A percentile compares a stretch with the other conserved stretches of the same genome.
Evolutionary conservation across 495 filamentous ascomycete genomes (phyloP).

Genomic region (Penicillium nucicola): DNA sequence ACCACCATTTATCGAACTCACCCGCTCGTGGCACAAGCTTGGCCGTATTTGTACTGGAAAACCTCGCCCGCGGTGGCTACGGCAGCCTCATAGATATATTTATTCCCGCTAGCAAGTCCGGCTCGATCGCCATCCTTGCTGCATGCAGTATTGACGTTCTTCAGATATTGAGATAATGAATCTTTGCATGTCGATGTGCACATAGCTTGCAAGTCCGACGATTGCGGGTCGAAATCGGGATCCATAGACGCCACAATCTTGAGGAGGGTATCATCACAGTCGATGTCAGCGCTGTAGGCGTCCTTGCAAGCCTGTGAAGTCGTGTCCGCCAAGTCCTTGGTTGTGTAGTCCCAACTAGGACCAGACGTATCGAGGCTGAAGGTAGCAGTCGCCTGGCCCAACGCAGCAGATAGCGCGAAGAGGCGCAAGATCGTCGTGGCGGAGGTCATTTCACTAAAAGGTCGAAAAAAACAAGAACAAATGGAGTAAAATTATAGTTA

Average conservation of each 20-base stretch:
- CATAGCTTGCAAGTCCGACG: conserved; percentile 19
- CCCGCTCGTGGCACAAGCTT: conserved; percentile 24
- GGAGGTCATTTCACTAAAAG: conserved; percentile 9
- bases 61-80: conserved; percentile 25
- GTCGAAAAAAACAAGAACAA: conserved; percentile 1
- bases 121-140: conserved; percentile 22
- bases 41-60: conserved; percentile 27
- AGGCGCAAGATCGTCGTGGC: conserved; percentile 10
- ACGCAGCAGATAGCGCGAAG: conserved; percentile 13
- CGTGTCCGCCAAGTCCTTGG: conserved; percentile 20
- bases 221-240: conserved; percentile 16
- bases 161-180: conserved; percentile 24
- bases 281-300: conserved; percentile 28
- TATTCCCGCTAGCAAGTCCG: conserved; percentile 11
- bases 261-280: conserved; percentile 26
- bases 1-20: conserved; percentile 5
- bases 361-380: conserved; percentile 25
- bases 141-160: conserved; percentile 24
- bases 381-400: conserved; percentile 13
- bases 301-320: conserved; percentile 30
- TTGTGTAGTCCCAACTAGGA: conserved; percentile 27
- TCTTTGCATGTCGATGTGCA: conserved; percentile 27
- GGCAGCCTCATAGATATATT: conserved; percentile 8
- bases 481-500: neutral
- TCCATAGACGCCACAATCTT: conserved; percentile 24